Evolutionary conservation across 2,329 filamentous ascomycete species (phyloP), one percentile per base, ranked within the genome.

Genomic region (Nemania sp.): DNA sequence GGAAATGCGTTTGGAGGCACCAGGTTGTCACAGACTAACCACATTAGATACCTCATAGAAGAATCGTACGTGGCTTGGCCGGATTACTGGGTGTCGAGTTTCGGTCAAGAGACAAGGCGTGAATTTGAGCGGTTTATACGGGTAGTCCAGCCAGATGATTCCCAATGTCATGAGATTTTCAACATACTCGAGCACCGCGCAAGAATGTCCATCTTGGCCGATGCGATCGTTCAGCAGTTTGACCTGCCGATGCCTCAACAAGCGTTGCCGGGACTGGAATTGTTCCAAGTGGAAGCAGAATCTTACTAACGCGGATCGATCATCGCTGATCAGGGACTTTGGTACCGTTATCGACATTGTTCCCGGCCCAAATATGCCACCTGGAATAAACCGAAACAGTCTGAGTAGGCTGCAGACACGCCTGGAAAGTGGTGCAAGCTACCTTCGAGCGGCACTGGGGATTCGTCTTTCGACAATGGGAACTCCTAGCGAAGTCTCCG

Each of bases 1-100:
- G 67, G 67, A 40, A 59, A 44, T 23, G 64, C 65, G 2, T 70
- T 69, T 53, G 68, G 68, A 12, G 68, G 63, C 7, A 65, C 46
- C n/a, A 49, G 22, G 11, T 9, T n/a, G 2, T 69, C 67, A 8
- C 67, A 70, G 20, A 24, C 64, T 1, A 49, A 42, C 19, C 67
- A 70, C n/a, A 60, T 70, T 11, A 60, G 59, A 33, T 57, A 62
- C 34, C 59, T 70, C n/a, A 49, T 67, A 15, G 41, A 60, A 24
- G 64, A 69, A n/a, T 64, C 64, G 0, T 63, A 66, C 12, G 20
- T 43, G 7, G 54, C 60, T 17, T 69, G 62, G 62, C 61, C 66
- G 1, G 61, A 61, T 2, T 61, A 63, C 34, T 68, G 65, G 61
- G 48, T 41, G 6, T 46, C 54, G 6, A 43, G 43, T n/a, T 57